Percentiles rank a stretch among this genome's conserved stretches.
Evolutionary conservation across 345 rosid genomes (phyloP).

Genomic region (Bruguiera gymnorhiza): DNA sequence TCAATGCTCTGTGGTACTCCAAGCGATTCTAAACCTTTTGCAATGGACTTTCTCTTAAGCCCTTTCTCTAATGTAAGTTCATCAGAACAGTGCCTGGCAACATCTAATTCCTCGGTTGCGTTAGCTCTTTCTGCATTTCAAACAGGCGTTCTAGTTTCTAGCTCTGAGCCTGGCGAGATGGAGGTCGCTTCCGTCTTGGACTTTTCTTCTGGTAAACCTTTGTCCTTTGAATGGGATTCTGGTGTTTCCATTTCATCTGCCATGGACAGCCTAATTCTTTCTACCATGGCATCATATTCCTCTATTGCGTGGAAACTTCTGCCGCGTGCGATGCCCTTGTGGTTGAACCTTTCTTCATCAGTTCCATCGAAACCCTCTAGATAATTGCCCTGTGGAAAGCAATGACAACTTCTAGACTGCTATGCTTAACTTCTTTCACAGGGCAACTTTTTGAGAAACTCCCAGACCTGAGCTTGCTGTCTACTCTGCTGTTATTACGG

Average conservation of each 20-base stretch:
- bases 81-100: slow-evolving; percentile 4
- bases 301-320: slow-evolving; percentile 41
- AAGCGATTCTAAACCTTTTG: slow-evolving; percentile 29
- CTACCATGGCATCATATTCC: slow-evolving; percentile 35
- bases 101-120: neutral
- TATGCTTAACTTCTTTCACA: neutral
- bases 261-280: slow-evolving; percentile 15
- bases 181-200: slow-evolving; percentile 1
- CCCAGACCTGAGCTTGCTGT: slow-evolving; percentile 3
- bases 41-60: slow-evolving; percentile 28
- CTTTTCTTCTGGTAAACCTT: slow-evolving; percentile 9
- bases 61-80: slow-evolving; percentile 14
- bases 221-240: neutral
- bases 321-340: slow-evolving; percentile 4
- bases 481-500: slow-evolving; percentile 6
- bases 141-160: slow-evolving; percentile 3
- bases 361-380: slow-evolving; percentile 4
- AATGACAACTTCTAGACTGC: slow-evolving; percentile 25
- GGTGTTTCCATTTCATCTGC: neutral
- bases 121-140: neutral
- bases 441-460: slow-evolving; percentile 11
- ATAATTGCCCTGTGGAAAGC: slow-evolving; percentile 11
- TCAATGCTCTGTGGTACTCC: slow-evolving; percentile 29
- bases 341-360: slow-evolving; percentile 1
- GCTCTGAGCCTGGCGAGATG: slow-evolving; percentile 2